These are phyloP conservation scores for Cryptococcus floricola DNA, from an alignment of 1,284 basidiomycete genomes.

Conservation along the genomic window DNA sequence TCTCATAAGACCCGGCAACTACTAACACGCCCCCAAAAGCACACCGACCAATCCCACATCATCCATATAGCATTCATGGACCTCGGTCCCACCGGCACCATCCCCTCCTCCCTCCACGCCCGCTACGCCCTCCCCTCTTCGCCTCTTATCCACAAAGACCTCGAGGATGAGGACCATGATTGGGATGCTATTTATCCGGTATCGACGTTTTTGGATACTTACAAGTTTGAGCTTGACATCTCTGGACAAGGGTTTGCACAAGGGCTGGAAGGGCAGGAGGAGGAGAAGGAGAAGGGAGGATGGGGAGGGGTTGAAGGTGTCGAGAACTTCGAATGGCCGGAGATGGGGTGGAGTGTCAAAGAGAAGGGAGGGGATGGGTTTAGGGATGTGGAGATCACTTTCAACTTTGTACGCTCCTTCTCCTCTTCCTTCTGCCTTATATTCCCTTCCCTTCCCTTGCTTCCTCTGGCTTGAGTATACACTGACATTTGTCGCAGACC, in stretches of 20 bases:
- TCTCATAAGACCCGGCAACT: too few species aligned
- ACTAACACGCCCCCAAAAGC: conserved; percentile 48
- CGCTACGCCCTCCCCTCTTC: conserved; percentile 47
- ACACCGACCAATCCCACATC: conserved; percentile 67
- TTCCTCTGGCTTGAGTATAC: neutral
- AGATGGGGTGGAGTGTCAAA: conserved; percentile 16
- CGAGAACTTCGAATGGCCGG: conserved; percentile 48
- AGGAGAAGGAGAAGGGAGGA: conserved; percentile 51
- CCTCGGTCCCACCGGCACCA: conserved; percentile 57
- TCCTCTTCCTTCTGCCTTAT: too few species aligned
- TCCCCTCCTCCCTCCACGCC: conserved; percentile 59
- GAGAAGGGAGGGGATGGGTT: conserved; percentile 53
- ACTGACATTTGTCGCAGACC: conserved; percentile 18
- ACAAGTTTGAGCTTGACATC: conserved; percentile 24
- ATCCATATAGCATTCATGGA: conserved; percentile 83
- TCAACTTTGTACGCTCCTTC: conserved; percentile 66
- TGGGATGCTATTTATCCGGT: conserved; percentile 89
- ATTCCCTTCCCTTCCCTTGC: too few species aligned
- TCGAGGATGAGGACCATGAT: conserved; percentile 53
- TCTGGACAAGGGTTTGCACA: neutral
- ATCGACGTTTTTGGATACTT: conserved; percentile 53
- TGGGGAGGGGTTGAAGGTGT: conserved; percentile 60
- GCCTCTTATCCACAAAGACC: conserved; percentile 21
- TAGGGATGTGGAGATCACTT: conserved; percentile 64
- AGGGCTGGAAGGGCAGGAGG: neutral